Conservation (phyloP, 1,284 basidiomycete species). For the Gymnopus androsaceus region DNA sequence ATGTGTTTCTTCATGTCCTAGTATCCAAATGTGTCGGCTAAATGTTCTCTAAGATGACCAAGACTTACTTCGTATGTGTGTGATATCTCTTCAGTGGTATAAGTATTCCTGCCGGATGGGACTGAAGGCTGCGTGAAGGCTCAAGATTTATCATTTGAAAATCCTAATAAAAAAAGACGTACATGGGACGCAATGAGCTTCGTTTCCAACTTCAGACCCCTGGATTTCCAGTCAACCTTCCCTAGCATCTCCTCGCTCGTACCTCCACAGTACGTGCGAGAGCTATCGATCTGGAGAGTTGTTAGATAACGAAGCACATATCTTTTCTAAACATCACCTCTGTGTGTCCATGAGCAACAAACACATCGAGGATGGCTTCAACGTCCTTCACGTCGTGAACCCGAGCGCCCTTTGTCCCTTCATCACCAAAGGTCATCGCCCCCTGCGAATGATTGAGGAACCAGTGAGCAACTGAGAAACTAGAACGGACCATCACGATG, state of each 20-base stretch:
- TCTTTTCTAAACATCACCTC: slow-evolving; percentile 4
- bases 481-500: slow-evolving; percentile 41
- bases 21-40: no score
- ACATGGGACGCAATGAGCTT: slow-evolving; percentile 39
- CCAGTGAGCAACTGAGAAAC: background rate
- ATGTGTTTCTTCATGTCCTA: slow-evolving; percentile 40
- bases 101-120: background rate
- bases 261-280: slow-evolving; percentile 49
- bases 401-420: slow-evolving; percentile 46
- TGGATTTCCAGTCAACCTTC: slow-evolving; percentile 35
- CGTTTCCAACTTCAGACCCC: slow-evolving; percentile 46
- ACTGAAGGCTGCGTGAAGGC: background rate
- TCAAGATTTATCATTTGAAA: no score
- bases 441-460: slow-evolving; percentile 29
- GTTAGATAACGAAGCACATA: slow-evolving; percentile 6
- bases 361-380: slow-evolving; percentile 56
- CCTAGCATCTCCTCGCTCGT: slow-evolving; percentile 51
- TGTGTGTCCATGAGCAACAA: slow-evolving; percentile 60
- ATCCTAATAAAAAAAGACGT: background rate
- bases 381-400: slow-evolving; percentile 54
- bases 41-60: background rate
- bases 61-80: slow-evolving; percentile 12
- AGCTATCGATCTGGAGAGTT: slow-evolving; percentile 51
- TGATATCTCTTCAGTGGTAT: slow-evolving; percentile 1
- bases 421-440: slow-evolving; percentile 40